These are phyloP conservation scores for Marasmius fiardii DNA, from an alignment of 1,284 basidiomycete species.

Conservation along the genomic window DNA sequence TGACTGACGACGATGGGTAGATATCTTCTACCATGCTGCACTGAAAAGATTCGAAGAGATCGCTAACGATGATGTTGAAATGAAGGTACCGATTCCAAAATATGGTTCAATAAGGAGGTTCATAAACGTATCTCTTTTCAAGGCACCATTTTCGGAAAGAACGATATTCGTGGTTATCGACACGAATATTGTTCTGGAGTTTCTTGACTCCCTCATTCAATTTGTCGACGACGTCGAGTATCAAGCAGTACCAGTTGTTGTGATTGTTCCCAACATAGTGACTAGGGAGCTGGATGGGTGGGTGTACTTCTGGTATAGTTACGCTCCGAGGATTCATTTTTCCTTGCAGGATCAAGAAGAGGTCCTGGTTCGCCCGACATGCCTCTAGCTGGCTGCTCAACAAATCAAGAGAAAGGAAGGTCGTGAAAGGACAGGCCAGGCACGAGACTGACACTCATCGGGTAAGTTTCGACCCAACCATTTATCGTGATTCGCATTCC, in stretches of 20 bases:
- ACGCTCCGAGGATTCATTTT: too few relatives aligned
- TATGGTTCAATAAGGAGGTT: not conserved
- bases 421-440: constrained; percentile 62
- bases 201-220: constrained; percentile 56
- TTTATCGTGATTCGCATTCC: not conserved
- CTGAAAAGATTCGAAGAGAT: constrained; percentile 6
- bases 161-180: constrained; percentile 58
- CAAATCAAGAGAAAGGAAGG: constrained; percentile 55
- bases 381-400: constrained; percentile 70
- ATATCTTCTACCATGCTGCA: constrained; percentile 5
- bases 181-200: constrained; percentile 69
- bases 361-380: constrained; percentile 61
- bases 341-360: constrained; percentile 56
- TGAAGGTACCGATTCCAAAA: constrained; percentile 42
- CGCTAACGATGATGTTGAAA: constrained; percentile 54
- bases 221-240: constrained; percentile 62
- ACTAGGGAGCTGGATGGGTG: constrained; percentile 72
- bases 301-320: constrained; percentile 21
- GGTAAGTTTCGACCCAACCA: constrained; percentile 9
- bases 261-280: constrained; percentile 70
- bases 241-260: constrained; percentile 42
- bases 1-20: not conserved
- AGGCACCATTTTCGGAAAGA: constrained; percentile 39
- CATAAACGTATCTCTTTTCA: not conserved
- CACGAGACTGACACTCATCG: constrained; percentile 57